Base-by-base conservation (phyloP, 805 yeast genomes). In the Metschnikowia dekortorum region DNA sequence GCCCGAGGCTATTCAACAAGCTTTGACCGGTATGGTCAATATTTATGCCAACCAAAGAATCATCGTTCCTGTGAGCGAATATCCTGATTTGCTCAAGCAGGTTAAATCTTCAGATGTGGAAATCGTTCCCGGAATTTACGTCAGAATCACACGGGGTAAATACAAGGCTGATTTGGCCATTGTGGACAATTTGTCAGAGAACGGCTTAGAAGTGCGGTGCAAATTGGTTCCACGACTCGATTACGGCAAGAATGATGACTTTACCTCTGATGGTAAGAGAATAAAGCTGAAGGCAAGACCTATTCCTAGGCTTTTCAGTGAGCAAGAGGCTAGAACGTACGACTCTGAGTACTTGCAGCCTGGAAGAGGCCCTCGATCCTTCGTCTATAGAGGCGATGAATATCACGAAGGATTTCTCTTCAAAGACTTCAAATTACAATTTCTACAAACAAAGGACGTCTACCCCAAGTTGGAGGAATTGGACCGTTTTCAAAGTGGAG, bases 131-230 rank as follows among this genome's bases (percentile, higher is more conserved):
- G 99, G 99, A 22, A 82, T 89, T 31, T 94, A 92, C 67, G 96
- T 94, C 46, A 80, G 99, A 57, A 79, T 94, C 55, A 85, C 87
- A 61, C 80, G 96, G 55, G 98, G 99, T 55, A 86, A 85, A 62
- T 91, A 92, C 67, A 87, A 87, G 61, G 92, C 92, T 46, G 99
- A 94, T 67, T 75, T 94, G 56, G 99, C 97, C 22, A 80, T 89
- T 44, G 96, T 94, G 46, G 96, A 90, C 60, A 90, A 91, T 64
- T 78, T 94, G 55, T 87, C 95, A 53, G 98, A 94, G 62, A 92
- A 89, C 64, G 98, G 97, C 47, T 78, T 94, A 59, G 98, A 92
- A 65, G 98, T 89, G n/a, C 80, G 95, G 61, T 82, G 96, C 59
- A 89, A 89, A 63, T 75, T 94, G 56, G 95, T 94, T 33, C 99